These are phyloP conservation scores for Austroboletus olivaceoglutinosus DNA, from an alignment of 1,284 basidiomycete genomes.

Conservation along the genomic window DNA sequence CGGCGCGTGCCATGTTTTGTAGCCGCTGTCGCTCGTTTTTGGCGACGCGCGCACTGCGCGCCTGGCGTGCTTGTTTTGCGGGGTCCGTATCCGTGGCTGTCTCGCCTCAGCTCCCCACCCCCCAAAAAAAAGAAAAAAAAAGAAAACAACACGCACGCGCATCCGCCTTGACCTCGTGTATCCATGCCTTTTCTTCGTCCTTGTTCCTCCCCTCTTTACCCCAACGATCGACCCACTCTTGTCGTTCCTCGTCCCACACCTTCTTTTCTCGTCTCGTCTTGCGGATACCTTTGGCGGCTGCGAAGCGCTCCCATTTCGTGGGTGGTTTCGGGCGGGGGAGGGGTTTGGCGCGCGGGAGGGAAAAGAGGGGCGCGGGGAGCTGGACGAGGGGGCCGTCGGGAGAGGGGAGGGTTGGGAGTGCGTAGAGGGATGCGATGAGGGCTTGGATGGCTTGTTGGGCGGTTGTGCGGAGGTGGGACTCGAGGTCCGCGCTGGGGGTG, in stretches of 20 bases:
- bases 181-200: conserved; percentile 87
- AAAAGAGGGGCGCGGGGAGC: conserved; percentile 74
- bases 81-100: conserved; percentile 79
- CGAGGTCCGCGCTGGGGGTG: conserved; percentile 62
- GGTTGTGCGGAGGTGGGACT: conserved; percentile 76
- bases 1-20: conserved; percentile 75
- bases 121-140: background rate
- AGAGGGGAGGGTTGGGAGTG: conserved; percentile 75
- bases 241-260: conserved; percentile 92
- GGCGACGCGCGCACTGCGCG: conserved; percentile 74
- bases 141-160: conserved; percentile 58
- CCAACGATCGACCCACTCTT: conserved; percentile 94
- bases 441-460: conserved; percentile 87
- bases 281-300: conserved; percentile 91
- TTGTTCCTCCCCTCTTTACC: conserved; percentile 91
- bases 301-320: conserved; percentile 98
- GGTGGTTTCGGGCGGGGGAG: conserved; percentile 89
- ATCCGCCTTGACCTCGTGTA: conserved; percentile 85
- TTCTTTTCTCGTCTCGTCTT: conserved; percentile 79
- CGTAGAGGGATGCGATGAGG: conserved; percentile 79
- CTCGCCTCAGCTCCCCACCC: too few species aligned
- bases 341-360: conserved; percentile 87
- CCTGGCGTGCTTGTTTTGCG: conserved; percentile 68
- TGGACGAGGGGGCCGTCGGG: conserved; percentile 83
- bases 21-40: conserved; percentile 85